Percentiles rank a stretch among this genome's conserved stretches.
phyloP scores from a whole-genome alignment of 352 stramenopile species.

The Phytophthora pini region DNA sequence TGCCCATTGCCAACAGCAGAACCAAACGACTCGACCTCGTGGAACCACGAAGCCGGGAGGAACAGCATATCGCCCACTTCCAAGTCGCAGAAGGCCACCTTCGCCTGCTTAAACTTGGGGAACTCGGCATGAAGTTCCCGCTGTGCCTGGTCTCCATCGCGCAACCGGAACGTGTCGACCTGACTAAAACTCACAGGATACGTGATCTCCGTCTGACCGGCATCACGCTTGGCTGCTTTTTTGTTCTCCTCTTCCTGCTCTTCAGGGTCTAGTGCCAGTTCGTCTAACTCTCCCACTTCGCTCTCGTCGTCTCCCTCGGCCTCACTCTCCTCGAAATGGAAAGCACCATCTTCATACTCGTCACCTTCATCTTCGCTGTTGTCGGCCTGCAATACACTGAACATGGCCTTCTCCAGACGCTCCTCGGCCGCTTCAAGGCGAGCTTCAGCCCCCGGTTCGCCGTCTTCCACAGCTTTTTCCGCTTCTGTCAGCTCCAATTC shows the following conservation, averaged over 20 bases:
- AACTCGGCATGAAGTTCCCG: conserved; percentile 58
- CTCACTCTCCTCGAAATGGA: conserved; percentile 68
- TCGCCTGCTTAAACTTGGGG: conserved; percentile 62
- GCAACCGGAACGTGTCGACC: conserved; percentile 62
- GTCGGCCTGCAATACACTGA: conserved; percentile 77
- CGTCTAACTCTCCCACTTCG: conserved; percentile 53
- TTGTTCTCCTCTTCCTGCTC: conserved; percentile 41
- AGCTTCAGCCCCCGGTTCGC: conserved; percentile 50
- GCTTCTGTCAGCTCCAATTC: conserved; percentile 67
- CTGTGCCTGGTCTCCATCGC: conserved; percentile 30
- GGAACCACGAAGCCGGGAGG: conserved; percentile 97
- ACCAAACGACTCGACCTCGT: conserved; percentile 94
- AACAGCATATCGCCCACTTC: conserved; percentile 96
- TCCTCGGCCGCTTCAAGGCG: conserved; percentile 67
- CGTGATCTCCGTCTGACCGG: conserved; percentile 61
- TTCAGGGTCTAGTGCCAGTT: conserved; percentile 55
- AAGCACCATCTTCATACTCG: conserved; percentile 61
- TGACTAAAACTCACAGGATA: conserved; percentile 82
- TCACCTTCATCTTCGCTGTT: conserved; percentile 49
- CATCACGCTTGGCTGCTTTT: conserved; percentile 31
- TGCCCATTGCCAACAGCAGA: conserved; percentile 61
- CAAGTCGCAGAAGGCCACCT: conserved; percentile 79
- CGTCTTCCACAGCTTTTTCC: conserved; percentile 58
- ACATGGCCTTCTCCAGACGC: conserved; percentile 73
- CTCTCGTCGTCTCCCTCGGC: conserved; percentile 57